These are phyloP conservation scores for Bipolaris victoriae DNA, from an alignment of 2,329 filamentous ascomycete genomes.

Conservation along the genomic window DNA sequence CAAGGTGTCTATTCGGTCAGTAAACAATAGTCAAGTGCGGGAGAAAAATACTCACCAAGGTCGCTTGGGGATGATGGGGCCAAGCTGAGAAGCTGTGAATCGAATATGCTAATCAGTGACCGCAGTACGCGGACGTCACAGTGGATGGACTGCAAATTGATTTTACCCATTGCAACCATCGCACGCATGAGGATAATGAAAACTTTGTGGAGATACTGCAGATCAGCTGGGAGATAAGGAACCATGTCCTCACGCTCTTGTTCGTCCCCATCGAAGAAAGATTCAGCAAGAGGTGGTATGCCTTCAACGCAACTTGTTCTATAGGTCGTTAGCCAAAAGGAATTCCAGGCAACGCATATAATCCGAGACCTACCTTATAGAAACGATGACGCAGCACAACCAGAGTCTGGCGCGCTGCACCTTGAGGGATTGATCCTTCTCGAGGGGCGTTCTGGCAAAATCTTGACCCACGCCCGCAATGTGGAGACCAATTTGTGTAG, in stretches of 20 bases:
- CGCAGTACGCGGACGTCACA: slow-evolving; percentile 41
- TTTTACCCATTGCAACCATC: slow-evolving; percentile 43
- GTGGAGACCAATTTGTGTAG: slow-evolving; percentile 51
- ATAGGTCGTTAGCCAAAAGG: slow-evolving; percentile 16
- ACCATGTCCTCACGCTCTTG: slow-evolving; percentile 42
- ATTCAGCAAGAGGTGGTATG: slow-evolving; percentile 45
- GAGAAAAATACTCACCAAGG: slow-evolving; percentile 31
- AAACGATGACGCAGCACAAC: slow-evolving; percentile 48
- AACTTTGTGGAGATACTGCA: slow-evolving; percentile 45
- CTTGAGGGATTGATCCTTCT: slow-evolving; percentile 45
- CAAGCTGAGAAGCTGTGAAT: slow-evolving; percentile 42
- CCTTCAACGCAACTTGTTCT: slow-evolving; percentile 44
- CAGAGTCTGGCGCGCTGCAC: slow-evolving; percentile 46
- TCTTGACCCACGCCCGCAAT: slow-evolving; percentile 50
- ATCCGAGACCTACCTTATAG: slow-evolving; percentile 37
- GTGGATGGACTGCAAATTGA: slow-evolving; percentile 40
- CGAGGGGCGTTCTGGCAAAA: slow-evolving; percentile 47
- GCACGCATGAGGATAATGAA: slow-evolving; percentile 44
- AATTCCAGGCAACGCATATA: neutral
- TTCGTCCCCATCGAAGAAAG: slow-evolving; percentile 43
- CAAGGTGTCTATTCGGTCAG: slow-evolving; percentile 38
- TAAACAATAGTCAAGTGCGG: neutral
- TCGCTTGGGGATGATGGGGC: slow-evolving; percentile 39
- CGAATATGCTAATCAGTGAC: slow-evolving; percentile 45
- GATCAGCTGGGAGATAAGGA: slow-evolving; percentile 36